Percentiles rank a stretch among this genome's conserved stretches.
Evolutionary conservation across 202 grass and related monocot species (phyloP).

Genomic region (Eragrostis tef): DNA sequence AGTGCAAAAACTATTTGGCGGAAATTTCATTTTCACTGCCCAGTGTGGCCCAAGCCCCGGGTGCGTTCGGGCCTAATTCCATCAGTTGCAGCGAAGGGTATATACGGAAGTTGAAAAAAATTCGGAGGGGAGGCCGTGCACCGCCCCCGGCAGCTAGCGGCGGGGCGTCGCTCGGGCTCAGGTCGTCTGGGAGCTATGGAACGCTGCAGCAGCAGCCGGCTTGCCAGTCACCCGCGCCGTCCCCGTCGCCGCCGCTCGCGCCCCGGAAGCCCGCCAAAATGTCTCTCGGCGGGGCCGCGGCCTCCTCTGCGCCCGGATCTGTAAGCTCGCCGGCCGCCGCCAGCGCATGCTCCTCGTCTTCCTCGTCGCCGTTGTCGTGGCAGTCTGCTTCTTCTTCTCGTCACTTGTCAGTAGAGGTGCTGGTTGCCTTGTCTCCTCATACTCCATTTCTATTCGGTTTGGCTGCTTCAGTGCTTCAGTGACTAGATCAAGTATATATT

Average conservation of each 20-base stretch:
- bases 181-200: slow-evolving; percentile 81
- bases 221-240: slow-evolving; percentile 39
- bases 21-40: too few species aligned
- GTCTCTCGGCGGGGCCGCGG: slow-evolving; percentile 51
- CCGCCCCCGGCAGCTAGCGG: too few species aligned
- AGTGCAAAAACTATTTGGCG: too few species aligned
- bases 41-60: too few species aligned
- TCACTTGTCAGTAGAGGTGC: slow-evolving; percentile 73
- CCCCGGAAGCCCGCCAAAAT: slow-evolving; percentile 51
- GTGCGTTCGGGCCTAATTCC: slow-evolving; percentile 18
- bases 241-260: slow-evolving; percentile 46
- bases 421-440: slow-evolving; percentile 14
- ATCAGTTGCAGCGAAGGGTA: slow-evolving; percentile 4
- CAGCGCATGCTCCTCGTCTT: slow-evolving; percentile 64
- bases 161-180: slow-evolving; percentile 75
- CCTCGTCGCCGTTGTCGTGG: slow-evolving; percentile 52
- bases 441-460: slow-evolving; percentile 21
- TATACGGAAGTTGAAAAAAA: slow-evolving; percentile 26
- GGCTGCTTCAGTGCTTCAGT: slow-evolving; percentile 1
- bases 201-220: slow-evolving; percentile 63
- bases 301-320: slow-evolving; percentile 64
- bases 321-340: slow-evolving; percentile 58
- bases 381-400: slow-evolving; percentile 63
- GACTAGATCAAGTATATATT: slow-evolving; percentile 12
- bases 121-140: slow-evolving; percentile 18